Conservation (phyloP, 73 alveolate species). For the Paramecium octaurelia region DNA sequence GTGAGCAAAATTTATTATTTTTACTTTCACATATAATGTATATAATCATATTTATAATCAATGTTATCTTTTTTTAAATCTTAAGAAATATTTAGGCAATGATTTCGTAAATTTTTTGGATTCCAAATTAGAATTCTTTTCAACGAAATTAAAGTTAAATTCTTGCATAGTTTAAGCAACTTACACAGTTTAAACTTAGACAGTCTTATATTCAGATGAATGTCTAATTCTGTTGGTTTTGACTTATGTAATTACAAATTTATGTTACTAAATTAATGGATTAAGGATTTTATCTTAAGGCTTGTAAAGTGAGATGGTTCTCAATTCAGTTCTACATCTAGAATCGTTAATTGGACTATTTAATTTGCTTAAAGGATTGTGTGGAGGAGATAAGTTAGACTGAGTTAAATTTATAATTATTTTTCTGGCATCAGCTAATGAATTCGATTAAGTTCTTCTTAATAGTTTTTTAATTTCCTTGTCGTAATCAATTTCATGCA, state of each 20-base stretch:
- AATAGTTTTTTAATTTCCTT: not conserved
- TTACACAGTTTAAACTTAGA: not conserved
- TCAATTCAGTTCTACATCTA: conserved; percentile 1
- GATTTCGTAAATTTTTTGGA: not conserved
- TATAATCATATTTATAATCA: not conserved
- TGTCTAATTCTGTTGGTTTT: not conserved
- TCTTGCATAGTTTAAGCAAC: not conserved
- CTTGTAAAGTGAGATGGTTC: not conserved
- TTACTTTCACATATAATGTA: not conserved
- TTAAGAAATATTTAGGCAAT: not conserved
- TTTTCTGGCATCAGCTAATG: not conserved
- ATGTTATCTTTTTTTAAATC: not conserved
- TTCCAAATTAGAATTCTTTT: not conserved
- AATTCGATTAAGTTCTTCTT: not conserved
- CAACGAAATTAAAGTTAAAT: not conserved
- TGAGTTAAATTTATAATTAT: not conserved
- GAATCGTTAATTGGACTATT: not conserved
- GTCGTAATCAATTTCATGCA: not conserved
- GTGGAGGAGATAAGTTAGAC: not conserved
- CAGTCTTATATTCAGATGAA: not conserved
- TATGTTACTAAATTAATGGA: not conserved
- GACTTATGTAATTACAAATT: not conserved
- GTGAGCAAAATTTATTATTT: not conserved
- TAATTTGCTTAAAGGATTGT: not conserved
- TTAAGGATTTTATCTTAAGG: not conserved